Conservation (phyloP, 2,329 filamentous ascomycete genomes). For the Lanzia echinophila region DNA sequence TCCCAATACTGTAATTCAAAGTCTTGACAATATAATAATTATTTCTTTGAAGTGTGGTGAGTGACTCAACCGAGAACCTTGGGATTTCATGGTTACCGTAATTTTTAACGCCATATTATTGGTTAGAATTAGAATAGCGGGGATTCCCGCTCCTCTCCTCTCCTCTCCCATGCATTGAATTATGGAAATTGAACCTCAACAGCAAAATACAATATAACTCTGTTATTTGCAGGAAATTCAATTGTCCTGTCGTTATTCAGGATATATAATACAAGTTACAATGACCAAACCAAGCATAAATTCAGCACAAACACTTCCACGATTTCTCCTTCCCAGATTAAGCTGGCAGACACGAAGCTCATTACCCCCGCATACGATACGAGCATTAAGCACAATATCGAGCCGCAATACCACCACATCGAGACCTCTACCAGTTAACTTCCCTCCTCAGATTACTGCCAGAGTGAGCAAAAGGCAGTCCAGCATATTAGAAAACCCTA, state of each 20-base stretch:
- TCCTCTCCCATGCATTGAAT: too few species aligned
- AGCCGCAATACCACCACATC: slow-evolving; percentile 11
- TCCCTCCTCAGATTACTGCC: slow-evolving; percentile 5
- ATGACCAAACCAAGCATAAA: slow-evolving; percentile 25
- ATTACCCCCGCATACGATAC: slow-evolving; percentile 15
- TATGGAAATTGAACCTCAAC: background rate
- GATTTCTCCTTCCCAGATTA: slow-evolving; percentile 29
- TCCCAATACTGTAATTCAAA: slow-evolving; percentile 4
- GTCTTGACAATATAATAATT: slow-evolving; percentile 6
- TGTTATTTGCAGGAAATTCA: background rate
- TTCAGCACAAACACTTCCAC: slow-evolving; percentile 21
- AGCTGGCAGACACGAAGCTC: slow-evolving; percentile 26
- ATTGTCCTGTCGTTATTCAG: background rate
- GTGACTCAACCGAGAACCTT: slow-evolving; percentile 10
- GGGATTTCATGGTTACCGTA: slow-evolving; percentile 7
- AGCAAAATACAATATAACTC: too few species aligned
- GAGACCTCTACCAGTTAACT: background rate
- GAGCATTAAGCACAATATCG: slow-evolving; percentile 21
- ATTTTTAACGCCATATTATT: background rate
- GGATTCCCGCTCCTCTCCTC: background rate
- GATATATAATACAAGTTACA: background rate
- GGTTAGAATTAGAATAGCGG: background rate
- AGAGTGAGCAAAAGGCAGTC: background rate
- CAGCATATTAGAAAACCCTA: slow-evolving; percentile 17
- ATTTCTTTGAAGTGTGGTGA: slow-evolving; percentile 10